These are phyloP conservation scores for Phallus indusiatus DNA, from an alignment of 768 basidiomycete species.

Conservation along the genomic window DNA sequence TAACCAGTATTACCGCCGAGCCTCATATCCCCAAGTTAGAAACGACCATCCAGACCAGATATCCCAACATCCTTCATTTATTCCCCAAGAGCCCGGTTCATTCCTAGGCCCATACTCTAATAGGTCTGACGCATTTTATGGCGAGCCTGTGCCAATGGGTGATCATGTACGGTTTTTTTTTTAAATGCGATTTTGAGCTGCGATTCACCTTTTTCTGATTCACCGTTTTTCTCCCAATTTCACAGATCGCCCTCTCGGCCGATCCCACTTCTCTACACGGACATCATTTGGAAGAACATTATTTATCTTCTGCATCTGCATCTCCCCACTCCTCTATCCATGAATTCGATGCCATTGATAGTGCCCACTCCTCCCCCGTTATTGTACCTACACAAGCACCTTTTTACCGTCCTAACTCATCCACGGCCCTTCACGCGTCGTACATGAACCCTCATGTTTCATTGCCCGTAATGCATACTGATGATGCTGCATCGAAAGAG, in stretches of 20 bases:
- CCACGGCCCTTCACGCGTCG: conserved; percentile 24
- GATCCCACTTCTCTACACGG: conserved; percentile 22
- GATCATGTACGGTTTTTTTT: conserved; percentile 1
- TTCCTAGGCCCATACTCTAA: conserved; percentile 21
- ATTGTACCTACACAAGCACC: conserved; percentile 55
- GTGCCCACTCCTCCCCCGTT: conserved; percentile 40
- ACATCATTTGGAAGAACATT: conserved; percentile 16
- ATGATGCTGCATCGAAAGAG: conserved; percentile 85
- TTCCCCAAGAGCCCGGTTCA: conserved; percentile 33
- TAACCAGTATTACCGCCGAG: conserved; percentile 38
- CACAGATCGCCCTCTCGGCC: conserved; percentile 26
- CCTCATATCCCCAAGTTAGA: conserved; percentile 69
- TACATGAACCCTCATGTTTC: conserved; percentile 35
- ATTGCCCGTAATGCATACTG: conserved; percentile 76
- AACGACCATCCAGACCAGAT: conserved; percentile 51
- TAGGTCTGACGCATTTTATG: conserved; percentile 30
- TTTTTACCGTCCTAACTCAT: conserved; percentile 34
- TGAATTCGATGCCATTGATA: conserved; percentile 35
- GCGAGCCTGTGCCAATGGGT: conserved; percentile 27
- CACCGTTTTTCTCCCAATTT: conserved; percentile 28
- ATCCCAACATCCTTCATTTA: conserved; percentile 33
- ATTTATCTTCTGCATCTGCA: conserved; percentile 16
- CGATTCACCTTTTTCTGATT: conserved; percentile 15
- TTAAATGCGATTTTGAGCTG: too few relatives aligned
- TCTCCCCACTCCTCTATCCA: conserved; percentile 39